These are phyloP conservation scores for Diutina mesorugosa DNA, from an alignment of 1,139 yeast genomes.

Conservation along the genomic window DNA sequence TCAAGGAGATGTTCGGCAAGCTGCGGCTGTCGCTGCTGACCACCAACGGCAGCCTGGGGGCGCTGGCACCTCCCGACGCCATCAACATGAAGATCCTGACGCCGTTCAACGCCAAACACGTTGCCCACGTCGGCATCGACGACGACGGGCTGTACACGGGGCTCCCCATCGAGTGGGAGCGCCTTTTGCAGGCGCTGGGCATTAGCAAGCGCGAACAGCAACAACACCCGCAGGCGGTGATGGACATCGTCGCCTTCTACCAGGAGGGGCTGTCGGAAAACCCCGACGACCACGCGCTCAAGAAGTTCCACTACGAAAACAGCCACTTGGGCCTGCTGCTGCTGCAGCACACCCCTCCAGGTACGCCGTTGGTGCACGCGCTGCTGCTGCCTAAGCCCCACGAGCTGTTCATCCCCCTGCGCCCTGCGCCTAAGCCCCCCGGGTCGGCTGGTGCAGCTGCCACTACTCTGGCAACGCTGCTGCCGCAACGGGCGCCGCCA, in stretches of 20 bases:
- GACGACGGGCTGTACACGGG: constrained; percentile 85
- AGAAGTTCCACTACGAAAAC: constrained; percentile 40
- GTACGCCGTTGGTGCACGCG: neutral
- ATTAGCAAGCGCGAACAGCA: constrained; percentile 76
- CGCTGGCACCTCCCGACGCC: neutral
- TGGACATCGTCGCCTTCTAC: constrained; percentile 84
- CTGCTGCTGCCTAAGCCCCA: neutral
- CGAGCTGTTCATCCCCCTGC: constrained; percentile 37
- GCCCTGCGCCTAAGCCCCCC: constrained; percentile 58
- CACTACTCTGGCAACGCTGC: neutral
- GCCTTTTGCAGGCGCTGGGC: constrained; percentile 71
- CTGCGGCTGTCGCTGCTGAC: constrained; percentile 7
- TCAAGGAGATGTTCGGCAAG: constrained; percentile 29
- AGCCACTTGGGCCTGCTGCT: constrained; percentile 2
- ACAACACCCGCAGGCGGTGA: constrained; percentile 87
- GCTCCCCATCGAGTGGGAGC: constrained; percentile 87
- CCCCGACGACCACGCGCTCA: constrained; percentile 53
- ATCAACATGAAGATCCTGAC: constrained; percentile 53
- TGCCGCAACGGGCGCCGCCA: neutral
- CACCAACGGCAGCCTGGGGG: neutral
- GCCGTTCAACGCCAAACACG: constrained; percentile 83
- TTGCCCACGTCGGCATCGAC: constrained; percentile 88
- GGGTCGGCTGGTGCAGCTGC: constrained; percentile 3
- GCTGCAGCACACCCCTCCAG: neutral
- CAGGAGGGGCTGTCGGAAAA: constrained; percentile 47